Base-by-base conservation (phyloP, 2,329 filamentous ascomycete species). In the Aspergillus viridinutans region DNA sequence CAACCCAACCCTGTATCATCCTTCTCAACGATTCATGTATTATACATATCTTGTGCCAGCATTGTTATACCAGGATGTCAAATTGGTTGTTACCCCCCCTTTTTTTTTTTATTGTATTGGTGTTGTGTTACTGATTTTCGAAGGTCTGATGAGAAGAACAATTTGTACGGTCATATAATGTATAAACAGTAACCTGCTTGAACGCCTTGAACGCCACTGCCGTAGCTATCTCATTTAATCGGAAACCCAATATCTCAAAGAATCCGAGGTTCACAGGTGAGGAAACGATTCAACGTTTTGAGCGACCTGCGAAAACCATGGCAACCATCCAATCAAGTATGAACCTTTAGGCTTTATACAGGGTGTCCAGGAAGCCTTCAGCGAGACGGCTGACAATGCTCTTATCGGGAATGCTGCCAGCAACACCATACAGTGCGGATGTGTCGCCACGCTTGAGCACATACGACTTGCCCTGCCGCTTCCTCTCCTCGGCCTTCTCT, bases 321-420 rank as follows among this genome's bases (percentile, higher is more conserved):
- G 43, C 3, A 23, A 47, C 21, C 8, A 4, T 47, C 20, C 23
- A 26, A 23, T 7, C 23, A 17, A 14, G 20, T 23, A 12, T 10
- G 23, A 6, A 14, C n/a, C 29, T 45, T 62, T 77, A 94, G 58
- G 88, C 88, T 80, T 96, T 96, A 76, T 97, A 97, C 74, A 97
- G 72, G 53, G 94, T 88, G 77, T 97, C 92, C 70, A 97, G 80
- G 75, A 97, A 99, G 0, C 92, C 93, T 64, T 83, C 90, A 1
- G 92, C 93, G 70, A 99, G 77, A 67, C 96, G 90, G 63, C 90
- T 90, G 32, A 99, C 92, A 35, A 99, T 88, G 64, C 89, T 91
- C 83, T 97, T 97, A 73, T 99, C 95, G 1, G 94, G 94, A 74
- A 99, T 76, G 69, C 90, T 95, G 5, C 94, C 94, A 0, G 94